Evolutionary conservation across 805 yeast species (phyloP).

Genomic region (Priceomyces melissophilus): DNA sequence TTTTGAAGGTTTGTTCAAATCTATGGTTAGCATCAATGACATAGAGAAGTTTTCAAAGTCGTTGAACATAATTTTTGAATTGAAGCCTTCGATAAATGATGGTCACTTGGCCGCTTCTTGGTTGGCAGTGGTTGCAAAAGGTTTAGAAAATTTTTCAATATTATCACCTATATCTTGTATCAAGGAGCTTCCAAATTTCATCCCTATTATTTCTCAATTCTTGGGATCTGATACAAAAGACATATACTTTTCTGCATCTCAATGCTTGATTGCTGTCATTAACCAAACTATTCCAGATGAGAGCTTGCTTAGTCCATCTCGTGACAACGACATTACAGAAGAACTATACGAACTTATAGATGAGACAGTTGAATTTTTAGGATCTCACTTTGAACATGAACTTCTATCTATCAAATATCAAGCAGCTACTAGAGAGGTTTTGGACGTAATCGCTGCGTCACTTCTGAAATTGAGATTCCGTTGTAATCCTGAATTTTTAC

Average conservation of each 20-base stretch:
- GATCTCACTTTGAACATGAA: conserved; percentile 51
- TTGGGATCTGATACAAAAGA: conserved; percentile 62
- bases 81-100: conserved; percentile 81
- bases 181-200: conserved; percentile 47
- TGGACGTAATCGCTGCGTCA: conserved; percentile 62
- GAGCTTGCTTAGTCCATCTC: conserved; percentile 50
- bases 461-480: conserved; percentile 62
- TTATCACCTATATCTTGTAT: conserved; percentile 46
- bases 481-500: conserved; percentile 66
- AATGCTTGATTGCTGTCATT: conserved; percentile 79
- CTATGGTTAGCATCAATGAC: conserved; percentile 59
- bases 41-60: conserved; percentile 62
- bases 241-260: conserved; percentile 74
- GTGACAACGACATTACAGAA: conserved; percentile 34
- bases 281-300: conserved; percentile 63
- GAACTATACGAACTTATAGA: conserved; percentile 57
- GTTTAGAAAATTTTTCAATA: conserved; percentile 40
- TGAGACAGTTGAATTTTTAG: conserved; percentile 47
- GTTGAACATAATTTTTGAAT: conserved; percentile 66
- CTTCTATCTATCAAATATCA: conserved; percentile 72
- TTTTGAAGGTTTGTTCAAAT: conserved; percentile 73
- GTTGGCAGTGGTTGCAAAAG: conserved; percentile 92
- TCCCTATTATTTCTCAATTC: conserved; percentile 55
- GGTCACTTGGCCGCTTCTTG: conserved; percentile 87
- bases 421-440: conserved; percentile 68